Conservation (phyloP, 2,329 filamentous ascomycete genomes). For the Arachnomyces sp. region DNA sequence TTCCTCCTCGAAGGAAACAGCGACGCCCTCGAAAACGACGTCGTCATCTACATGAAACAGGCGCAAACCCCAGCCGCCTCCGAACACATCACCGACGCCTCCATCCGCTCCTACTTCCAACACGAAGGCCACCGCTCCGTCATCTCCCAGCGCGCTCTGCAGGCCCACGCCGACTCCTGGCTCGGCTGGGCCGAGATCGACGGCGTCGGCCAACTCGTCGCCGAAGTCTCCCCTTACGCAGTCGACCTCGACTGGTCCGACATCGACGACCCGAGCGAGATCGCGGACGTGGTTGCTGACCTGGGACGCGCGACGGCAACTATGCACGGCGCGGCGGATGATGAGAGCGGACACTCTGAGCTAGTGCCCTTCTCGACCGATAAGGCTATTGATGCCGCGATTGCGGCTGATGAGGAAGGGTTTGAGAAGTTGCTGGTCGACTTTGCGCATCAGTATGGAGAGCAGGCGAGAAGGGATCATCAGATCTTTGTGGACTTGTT, state of each 20-base stretch:
- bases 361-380: slow-evolving; percentile 15
- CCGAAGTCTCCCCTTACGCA: slow-evolving; percentile 15
- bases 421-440: slow-evolving; percentile 8
- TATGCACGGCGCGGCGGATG: slow-evolving; percentile 14
- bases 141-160: slow-evolving; percentile 15
- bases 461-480: slow-evolving; percentile 9
- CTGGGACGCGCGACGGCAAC: slow-evolving; percentile 13
- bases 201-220: slow-evolving; percentile 14
- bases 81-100: slow-evolving; percentile 8
- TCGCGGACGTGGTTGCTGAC: slow-evolving; percentile 10
- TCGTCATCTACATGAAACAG: slow-evolving; percentile 16
- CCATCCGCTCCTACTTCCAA: slow-evolving; percentile 9
- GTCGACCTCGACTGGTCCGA: slow-evolving; percentile 16
- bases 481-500: slow-evolving; percentile 15
- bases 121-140: slow-evolving; percentile 15
- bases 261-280: slow-evolving; percentile 12
- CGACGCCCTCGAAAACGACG: slow-evolving; percentile 14
- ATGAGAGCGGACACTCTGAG: slow-evolving; percentile 12
- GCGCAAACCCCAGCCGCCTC: slow-evolving; percentile 9
- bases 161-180: slow-evolving; percentile 14
- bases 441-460: slow-evolving; percentile 14
- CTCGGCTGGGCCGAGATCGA: slow-evolving; percentile 16
- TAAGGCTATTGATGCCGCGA: slow-evolving; percentile 9
- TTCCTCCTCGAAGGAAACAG: slow-evolving; percentile 13
- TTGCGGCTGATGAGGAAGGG: slow-evolving; percentile 7